Conservation (phyloP, 352 stramenopile species). For the Phytophthora pinifolia region DNA sequence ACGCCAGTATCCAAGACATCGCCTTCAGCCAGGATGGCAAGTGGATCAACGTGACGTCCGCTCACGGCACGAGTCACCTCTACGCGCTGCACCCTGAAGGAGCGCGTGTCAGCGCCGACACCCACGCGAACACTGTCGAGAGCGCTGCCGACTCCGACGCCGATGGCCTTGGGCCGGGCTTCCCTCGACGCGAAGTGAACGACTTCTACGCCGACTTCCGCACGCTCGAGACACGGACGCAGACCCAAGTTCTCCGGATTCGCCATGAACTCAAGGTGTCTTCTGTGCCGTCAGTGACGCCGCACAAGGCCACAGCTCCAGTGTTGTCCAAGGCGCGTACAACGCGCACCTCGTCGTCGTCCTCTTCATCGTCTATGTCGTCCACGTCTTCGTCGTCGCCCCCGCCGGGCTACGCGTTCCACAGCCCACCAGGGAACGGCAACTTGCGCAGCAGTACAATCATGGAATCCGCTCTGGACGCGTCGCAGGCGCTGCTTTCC, state of each 20-base stretch:
- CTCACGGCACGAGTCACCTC: slow-evolving; percentile 83
- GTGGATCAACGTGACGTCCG: slow-evolving; percentile 86
- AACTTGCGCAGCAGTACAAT: slow-evolving; percentile 42
- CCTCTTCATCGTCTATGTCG: slow-evolving; percentile 40
- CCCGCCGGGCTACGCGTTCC: slow-evolving; percentile 18
- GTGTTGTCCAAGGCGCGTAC: slow-evolving; percentile 26
- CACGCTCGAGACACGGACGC: slow-evolving; percentile 58
- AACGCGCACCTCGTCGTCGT: slow-evolving; percentile 35
- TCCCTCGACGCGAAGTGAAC: slow-evolving; percentile 47
- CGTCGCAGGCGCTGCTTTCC: slow-evolving; percentile 65
- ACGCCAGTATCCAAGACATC: slow-evolving; percentile 82
- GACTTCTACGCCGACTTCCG: slow-evolving; percentile 78
- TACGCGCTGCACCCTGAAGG: slow-evolving; percentile 82
- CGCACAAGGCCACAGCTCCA: slow-evolving; percentile 18
- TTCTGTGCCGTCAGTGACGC: slow-evolving; percentile 10
- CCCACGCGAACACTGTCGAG: slow-evolving; percentile 51
- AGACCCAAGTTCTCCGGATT: slow-evolving; percentile 74
- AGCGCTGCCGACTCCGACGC: slow-evolving; percentile 20
- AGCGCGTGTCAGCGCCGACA: slow-evolving; percentile 63
- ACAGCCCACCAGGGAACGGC: slow-evolving; percentile 22
- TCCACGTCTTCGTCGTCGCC: slow-evolving; percentile 42
- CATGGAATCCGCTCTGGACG: slow-evolving; percentile 64
- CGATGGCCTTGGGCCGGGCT: slow-evolving; percentile 21
- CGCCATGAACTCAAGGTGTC: slow-evolving; percentile 54
- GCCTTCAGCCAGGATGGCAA: slow-evolving; percentile 83